A percentile compares a stretch with the other conserved stretches of the same genome.
phyloP scores from a whole-genome alignment of 495 filamentous ascomycete genomes.

The Podospora didyma region DNA sequence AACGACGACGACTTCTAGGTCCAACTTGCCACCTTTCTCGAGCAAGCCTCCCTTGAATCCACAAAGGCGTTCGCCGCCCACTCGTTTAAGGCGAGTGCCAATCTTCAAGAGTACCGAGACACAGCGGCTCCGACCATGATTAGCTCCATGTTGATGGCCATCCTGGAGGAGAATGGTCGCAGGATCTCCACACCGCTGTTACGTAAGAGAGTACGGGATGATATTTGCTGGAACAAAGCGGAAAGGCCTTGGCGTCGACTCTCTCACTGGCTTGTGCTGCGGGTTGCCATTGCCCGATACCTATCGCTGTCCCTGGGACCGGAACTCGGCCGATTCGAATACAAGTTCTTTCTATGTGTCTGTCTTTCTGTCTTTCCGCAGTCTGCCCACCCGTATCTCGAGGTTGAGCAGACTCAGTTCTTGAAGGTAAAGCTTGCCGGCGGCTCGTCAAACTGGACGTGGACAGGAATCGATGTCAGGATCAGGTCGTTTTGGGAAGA shows the following conservation, averaged over 20 bases:
- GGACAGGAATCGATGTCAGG: constrained; percentile 17
- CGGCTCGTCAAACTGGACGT: constrained; percentile 57
- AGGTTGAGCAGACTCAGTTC: constrained; percentile 19
- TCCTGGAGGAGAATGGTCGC: constrained; percentile 52
- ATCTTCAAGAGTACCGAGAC: constrained; percentile 50
- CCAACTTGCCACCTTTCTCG: constrained; percentile 50
- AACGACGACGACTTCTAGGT: constrained; percentile 42
- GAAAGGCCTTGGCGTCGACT: constrained; percentile 53
- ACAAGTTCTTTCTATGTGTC: constrained; percentile 54
- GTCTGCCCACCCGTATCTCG: constrained; percentile 1
- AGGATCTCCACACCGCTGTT: constrained; percentile 28
- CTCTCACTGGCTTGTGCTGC: constrained; percentile 56
- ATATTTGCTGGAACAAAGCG: constrained; percentile 44
- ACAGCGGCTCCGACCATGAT: constrained; percentile 51
- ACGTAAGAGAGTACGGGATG: constrained; percentile 57
- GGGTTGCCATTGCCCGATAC: constrained; percentile 49
- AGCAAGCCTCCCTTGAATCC: constrained; percentile 53
- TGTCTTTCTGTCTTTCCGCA: constrained; percentile 41
- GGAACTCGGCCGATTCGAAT: constrained; percentile 45
- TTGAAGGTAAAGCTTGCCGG: constrained; percentile 55
- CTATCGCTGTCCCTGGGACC: constrained; percentile 42
- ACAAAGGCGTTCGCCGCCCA: constrained; percentile 49
- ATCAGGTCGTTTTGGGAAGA: background rate
- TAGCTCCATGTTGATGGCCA: constrained; percentile 50
- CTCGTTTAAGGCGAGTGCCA: constrained; percentile 44